These are phyloP conservation scores for Phytophthora ramorum DNA, from an alignment of 352 stramenopile species.

Conservation along the genomic window DNA sequence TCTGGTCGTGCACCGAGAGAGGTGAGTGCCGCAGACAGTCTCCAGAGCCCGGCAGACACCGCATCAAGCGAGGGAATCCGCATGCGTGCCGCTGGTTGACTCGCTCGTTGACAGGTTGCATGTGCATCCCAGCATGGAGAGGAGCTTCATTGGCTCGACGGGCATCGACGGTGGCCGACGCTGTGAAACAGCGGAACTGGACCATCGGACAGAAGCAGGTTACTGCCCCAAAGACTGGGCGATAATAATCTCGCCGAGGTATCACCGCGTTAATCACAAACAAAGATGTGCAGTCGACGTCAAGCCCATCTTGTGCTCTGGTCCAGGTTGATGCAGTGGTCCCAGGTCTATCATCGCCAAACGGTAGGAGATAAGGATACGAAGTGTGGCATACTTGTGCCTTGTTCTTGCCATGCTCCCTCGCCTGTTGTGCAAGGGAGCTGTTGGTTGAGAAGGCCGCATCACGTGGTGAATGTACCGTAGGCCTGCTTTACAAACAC, in stretches of 20 bases:
- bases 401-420: neutral
- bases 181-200: neutral
- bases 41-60: neutral
- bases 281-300: neutral
- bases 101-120: neutral
- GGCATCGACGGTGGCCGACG: neutral
- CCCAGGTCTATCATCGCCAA: neutral
- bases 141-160: neutral
- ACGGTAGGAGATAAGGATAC: neutral
- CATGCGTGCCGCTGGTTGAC: neutral
- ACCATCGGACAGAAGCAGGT: slow-evolving; percentile 1
- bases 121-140: neutral
- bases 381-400: neutral
- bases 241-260: neutral
- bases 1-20: neutral
- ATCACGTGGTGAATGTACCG: neutral
- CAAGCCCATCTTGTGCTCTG: too few relatives aligned
- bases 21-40: too few relatives aligned
- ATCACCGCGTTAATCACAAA: neutral
- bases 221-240: neutral
- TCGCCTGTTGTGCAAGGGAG: neutral
- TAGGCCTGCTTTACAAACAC: neutral
- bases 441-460: neutral
- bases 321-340: neutral
- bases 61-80: neutral